Evolutionary conservation across 1,284 basidiomycete species (phyloP).

Genomic region (Papiliotrema flavescens): DNA sequence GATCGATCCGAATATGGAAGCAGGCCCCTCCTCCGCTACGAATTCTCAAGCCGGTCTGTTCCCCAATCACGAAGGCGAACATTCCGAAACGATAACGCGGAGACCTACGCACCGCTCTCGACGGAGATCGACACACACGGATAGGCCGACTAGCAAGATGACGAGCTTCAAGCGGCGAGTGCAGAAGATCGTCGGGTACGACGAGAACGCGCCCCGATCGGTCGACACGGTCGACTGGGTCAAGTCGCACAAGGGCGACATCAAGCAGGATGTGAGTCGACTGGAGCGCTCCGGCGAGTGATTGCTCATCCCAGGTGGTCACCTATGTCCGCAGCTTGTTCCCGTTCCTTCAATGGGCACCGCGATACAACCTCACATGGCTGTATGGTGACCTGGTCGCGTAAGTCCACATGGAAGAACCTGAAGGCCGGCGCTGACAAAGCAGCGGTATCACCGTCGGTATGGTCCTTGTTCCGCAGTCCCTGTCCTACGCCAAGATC

Average conservation of each 20-base stretch:
- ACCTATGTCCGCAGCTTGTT: slow-evolving; percentile 67
- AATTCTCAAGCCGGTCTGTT: not conserved
- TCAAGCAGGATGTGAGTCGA: slow-evolving; percentile 23
- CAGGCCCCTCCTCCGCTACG: not conserved
- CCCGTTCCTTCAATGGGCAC: slow-evolving; percentile 77
- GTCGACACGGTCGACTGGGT: slow-evolving; percentile 32
- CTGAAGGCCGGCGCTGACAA: slow-evolving; percentile 4
- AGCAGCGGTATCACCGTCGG: slow-evolving; percentile 73
- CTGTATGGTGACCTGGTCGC: slow-evolving; percentile 72
- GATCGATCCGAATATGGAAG: not conserved
- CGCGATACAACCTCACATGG: slow-evolving; percentile 63
- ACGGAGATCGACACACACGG: not conserved
- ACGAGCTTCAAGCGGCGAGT: slow-evolving; percentile 14
- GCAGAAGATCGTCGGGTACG: slow-evolving; percentile 35
- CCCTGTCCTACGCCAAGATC: slow-evolving; percentile 62
- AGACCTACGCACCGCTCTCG: not conserved
- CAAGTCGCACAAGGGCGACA: slow-evolving; percentile 19
- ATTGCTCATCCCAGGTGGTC: not conserved
- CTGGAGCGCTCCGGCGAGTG: not conserved
- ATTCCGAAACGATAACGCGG: not conserved
- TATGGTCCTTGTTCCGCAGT: slow-evolving; percentile 83
- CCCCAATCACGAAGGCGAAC: not conserved
- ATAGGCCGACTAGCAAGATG: not conserved
- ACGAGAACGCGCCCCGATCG: slow-evolving; percentile 35
- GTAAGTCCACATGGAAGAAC: slow-evolving; percentile 24